Conservation (phyloP, 768 basidiomycete species). For the Serendipita sp. region DNA sequence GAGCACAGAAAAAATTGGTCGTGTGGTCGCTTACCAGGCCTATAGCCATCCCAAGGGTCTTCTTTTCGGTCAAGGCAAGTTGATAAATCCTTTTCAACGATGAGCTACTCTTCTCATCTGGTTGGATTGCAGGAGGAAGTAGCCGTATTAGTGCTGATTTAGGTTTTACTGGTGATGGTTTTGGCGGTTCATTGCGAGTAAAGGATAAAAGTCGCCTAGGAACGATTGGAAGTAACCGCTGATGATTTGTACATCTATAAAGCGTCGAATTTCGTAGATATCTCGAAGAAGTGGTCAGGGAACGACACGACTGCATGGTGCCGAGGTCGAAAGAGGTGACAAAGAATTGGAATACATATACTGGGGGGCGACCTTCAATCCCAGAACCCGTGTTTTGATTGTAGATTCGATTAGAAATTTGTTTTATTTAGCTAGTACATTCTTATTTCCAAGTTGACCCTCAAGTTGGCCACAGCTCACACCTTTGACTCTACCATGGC, state of each 20-base stretch:
- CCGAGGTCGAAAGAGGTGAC: neutral
- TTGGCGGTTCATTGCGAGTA: slow-evolving; percentile 5
- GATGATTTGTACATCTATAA: neutral
- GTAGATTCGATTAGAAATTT: no score
- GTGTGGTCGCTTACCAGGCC: slow-evolving; percentile 29
- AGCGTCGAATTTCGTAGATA: neutral
- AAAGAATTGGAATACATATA: neutral
- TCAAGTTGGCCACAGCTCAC: neutral
- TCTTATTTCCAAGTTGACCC: neutral
- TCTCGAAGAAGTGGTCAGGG: neutral
- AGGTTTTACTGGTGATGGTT: slow-evolving; percentile 6
- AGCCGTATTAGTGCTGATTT: slow-evolving; percentile 17
- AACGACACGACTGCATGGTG: neutral
- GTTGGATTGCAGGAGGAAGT: slow-evolving; percentile 21
- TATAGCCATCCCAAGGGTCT: slow-evolving; percentile 57
- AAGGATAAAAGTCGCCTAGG: neutral
- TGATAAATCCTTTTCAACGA: slow-evolving; percentile 60
- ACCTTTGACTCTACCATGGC: slow-evolving; percentile 2
- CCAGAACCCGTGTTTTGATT: neutral
- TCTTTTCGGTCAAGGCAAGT: slow-evolving; percentile 70
- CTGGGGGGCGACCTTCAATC: neutral
- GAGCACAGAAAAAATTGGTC: neutral
- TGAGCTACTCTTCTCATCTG: slow-evolving; percentile 31
- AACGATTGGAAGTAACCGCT: slow-evolving; percentile 1
- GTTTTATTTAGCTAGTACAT: neutral